Evolutionary conservation across 495 filamentous ascomycete species (phyloP).

Genomic region (Daldinia childiae): DNA sequence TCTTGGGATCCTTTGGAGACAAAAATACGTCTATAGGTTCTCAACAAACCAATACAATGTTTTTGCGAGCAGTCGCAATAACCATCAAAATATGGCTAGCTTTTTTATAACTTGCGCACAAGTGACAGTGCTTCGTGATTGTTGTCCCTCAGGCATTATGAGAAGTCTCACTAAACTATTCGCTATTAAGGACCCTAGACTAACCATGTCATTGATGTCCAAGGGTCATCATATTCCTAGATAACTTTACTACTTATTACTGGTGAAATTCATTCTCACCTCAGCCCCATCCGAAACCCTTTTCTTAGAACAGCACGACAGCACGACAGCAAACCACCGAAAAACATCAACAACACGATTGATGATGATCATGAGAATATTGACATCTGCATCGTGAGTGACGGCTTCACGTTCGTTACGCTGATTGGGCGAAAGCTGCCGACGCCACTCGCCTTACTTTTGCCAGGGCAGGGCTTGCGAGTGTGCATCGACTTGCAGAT

Average conservation of each 20-base stretch:
- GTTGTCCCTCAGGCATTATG: constrained; percentile 1
- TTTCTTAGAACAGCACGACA: neutral
- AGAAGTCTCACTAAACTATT: constrained; percentile 25
- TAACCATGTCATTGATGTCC: neutral
- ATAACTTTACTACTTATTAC: neutral
- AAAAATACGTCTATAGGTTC: constrained; percentile 36
- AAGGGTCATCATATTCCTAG: neutral
- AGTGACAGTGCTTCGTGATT: constrained; percentile 25
- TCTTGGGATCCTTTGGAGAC: constrained; percentile 30
- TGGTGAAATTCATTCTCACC: neutral
- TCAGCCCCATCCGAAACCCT: constrained; percentile 6
- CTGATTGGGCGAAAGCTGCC: constrained; percentile 43
- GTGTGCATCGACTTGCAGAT: constrained; percentile 42
- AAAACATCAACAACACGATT: neutral
- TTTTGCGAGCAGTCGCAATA: constrained; percentile 42
- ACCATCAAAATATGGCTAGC: constrained; percentile 35
- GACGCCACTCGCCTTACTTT: constrained; percentile 50
- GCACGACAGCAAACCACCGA: neutral
- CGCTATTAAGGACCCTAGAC: constrained; percentile 5
- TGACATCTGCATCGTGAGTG: constrained; percentile 25
- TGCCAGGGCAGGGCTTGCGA: constrained; percentile 43
- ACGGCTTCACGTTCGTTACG: constrained; percentile 14
- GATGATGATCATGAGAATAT: constrained; percentile 13
- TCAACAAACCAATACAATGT: constrained; percentile 45
- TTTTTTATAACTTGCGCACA: neutral